Conservation (phyloP, 2,329 filamentous ascomycete species). For the Ascochyta fabae region DNA sequence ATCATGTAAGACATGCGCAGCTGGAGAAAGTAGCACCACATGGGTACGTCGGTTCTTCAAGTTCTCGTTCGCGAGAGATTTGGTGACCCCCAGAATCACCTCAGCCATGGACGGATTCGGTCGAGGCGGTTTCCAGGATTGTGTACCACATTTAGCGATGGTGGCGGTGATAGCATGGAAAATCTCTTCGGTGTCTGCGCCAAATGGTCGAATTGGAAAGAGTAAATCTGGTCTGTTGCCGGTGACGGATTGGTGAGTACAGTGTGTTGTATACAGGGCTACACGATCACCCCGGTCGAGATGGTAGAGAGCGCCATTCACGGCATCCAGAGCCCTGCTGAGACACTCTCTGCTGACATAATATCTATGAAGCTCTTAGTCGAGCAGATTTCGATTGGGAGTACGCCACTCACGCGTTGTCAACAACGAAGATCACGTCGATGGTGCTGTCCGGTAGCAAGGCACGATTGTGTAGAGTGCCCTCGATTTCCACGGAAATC, state of each 20-base stretch:
- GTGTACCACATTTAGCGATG: constrained; percentile 30
- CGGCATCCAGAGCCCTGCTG: constrained; percentile 24
- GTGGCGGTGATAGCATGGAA: constrained; percentile 26
- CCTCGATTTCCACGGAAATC: constrained; percentile 42
- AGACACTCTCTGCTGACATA: constrained; percentile 39
- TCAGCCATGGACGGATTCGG: constrained; percentile 40
- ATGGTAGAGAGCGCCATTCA: constrained; percentile 27
- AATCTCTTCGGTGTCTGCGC: constrained; percentile 20
- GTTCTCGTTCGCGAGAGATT: constrained; percentile 23
- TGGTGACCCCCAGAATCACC: constrained; percentile 33
- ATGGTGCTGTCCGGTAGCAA: constrained; percentile 26
- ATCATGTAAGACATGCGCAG: constrained; percentile 27
- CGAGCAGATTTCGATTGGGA: not conserved
- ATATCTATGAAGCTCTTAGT: constrained; percentile 23
- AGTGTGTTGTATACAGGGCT: constrained; percentile 41
- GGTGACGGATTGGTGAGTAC: constrained; percentile 35
- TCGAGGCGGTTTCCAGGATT: constrained; percentile 35
- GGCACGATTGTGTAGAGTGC: constrained; percentile 32
- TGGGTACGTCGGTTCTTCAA: constrained; percentile 31
- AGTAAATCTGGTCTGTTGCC: constrained; percentile 36
- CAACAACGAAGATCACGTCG: constrained; percentile 47
- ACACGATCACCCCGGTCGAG: constrained; percentile 33
- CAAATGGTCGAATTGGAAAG: constrained; percentile 27
- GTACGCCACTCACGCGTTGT: constrained; percentile 42
- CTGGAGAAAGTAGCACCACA: constrained; percentile 37